A percentile compares a stretch with the other conserved stretches of the same genome.
These are phyloP conservation scores for Ceratocystis diversiconidia DNA, from an alignment of 2,329 filamentous ascomycete genomes.

Conservation along the genomic window DNA sequence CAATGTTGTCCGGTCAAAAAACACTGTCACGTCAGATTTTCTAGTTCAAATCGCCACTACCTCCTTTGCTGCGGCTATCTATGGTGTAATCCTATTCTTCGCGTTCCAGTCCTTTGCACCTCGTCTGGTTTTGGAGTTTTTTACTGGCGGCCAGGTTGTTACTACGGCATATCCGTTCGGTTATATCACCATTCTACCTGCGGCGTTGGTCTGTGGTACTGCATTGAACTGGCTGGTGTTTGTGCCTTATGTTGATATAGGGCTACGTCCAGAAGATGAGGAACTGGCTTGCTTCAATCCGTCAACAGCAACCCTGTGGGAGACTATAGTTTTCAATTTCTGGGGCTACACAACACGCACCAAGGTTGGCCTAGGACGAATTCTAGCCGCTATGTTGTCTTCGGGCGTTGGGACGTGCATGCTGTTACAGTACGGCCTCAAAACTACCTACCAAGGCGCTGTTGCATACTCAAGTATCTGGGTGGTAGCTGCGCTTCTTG, in stretches of 20 bases:
- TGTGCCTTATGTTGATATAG: constrained; percentile 45
- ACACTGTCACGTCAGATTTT: constrained; percentile 49
- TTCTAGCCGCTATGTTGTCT: constrained; percentile 42
- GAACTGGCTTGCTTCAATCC: constrained; percentile 45
- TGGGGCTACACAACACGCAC: constrained; percentile 53
- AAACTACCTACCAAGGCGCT: constrained; percentile 60
- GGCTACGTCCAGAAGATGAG: constrained; percentile 35
- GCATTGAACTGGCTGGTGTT: constrained; percentile 69
- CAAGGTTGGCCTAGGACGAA: constrained; percentile 51
- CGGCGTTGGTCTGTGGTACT: constrained; percentile 45
- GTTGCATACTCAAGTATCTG: constrained; percentile 60
- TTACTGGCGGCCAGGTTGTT: constrained; percentile 56
- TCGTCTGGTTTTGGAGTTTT: constrained; percentile 57
- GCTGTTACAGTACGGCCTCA: constrained; percentile 50
- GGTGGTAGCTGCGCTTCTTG: constrained; percentile 48
- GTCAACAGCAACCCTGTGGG: constrained; percentile 46
- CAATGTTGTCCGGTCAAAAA: constrained; percentile 49
- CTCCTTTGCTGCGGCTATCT: constrained; percentile 56
- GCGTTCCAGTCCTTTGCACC: constrained; percentile 60
- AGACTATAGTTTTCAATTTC: constrained; percentile 60
- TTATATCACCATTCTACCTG: constrained; percentile 46
- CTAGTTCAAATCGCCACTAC: constrained; percentile 50
- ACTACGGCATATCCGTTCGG: constrained; percentile 51
- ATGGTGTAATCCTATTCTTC: constrained; percentile 56
- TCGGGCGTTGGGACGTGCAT: constrained; percentile 48